Evolutionary conservation across 805 yeast genomes (phyloP), one percentile per base, ranked within the genome.

Genomic region (Cyberlindnera maritima): DNA sequence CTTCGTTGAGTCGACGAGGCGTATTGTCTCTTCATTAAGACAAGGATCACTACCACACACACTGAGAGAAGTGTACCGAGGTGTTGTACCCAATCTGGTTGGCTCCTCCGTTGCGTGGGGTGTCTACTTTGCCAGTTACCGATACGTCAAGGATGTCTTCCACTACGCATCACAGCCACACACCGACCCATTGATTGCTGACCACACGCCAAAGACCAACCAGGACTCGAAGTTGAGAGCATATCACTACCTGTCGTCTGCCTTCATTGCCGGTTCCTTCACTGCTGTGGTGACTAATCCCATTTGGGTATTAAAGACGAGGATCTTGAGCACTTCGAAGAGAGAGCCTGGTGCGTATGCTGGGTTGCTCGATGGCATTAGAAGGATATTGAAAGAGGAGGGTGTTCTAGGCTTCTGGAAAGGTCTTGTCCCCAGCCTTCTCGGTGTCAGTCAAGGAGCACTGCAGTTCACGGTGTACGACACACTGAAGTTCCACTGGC

Each of bases 81-180:
- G 63, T 2, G 50, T 60, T 1, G 19, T 47, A 8, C 60, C 96
- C 1, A 94, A 91, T 60, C 58, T 92, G 4, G 33, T 88, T 0
- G 99, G 98, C 1, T 89, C 90, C 54, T 80, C 95, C 0, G 62
- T 80, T 0, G 92, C 96, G 0, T 94, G 99, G 98, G 86, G 89
- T 0, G 63, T 88, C 6, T 94, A 94, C 60, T 94, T 94, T 66
- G 77, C 83, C 26, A 69, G 88, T 35, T 94, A 91, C 65, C 76
- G 85, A 31, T 76, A 74, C 47, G 75, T 79, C 52, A 88, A 87
- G 52, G 72, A 68, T 41, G 28, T 58, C 8, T 59, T 60, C 43
- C 63, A 62, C 28, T 25, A 28, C 13, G 31, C 29, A 7, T 25
- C 48, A n/a, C 45, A 44, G n/a, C 48, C 46, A 14, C 15, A 14